Conservation (phyloP, 805 yeast species). For the Metahyphopichia silvanorum region DNA sequence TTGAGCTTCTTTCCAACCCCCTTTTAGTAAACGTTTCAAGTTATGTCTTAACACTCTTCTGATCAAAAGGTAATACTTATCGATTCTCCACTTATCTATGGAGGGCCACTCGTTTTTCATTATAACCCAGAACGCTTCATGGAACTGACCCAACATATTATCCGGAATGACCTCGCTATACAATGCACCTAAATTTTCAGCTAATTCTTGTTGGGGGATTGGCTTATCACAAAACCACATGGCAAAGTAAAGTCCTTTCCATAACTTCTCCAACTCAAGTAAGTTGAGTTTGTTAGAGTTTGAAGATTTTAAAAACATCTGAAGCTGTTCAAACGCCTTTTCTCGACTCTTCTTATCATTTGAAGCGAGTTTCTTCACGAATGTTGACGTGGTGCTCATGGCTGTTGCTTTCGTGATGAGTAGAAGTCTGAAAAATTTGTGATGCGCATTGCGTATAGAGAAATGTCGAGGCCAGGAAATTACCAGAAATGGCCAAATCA, state of each 20-base stretch:
- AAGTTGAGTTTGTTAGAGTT: slow-evolving; percentile 37
- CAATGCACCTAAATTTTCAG: slow-evolving; percentile 63
- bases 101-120: slow-evolving; percentile 78
- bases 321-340: slow-evolving; percentile 64
- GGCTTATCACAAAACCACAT: slow-evolving; percentile 98
- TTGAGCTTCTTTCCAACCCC: slow-evolving; percentile 52
- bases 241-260: slow-evolving; percentile 94
- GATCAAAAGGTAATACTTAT: slow-evolving; percentile 78
- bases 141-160: slow-evolving; percentile 47
- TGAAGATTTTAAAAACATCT: slow-evolving; percentile 48
- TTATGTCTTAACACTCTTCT: slow-evolving; percentile 71
- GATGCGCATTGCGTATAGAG: too few species aligned
- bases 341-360: slow-evolving; percentile 75
- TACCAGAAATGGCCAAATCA: too few species aligned
- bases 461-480: too few species aligned
- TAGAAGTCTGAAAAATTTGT: too few species aligned
- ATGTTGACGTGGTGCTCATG: slow-evolving; percentile 40
- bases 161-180: slow-evolving; percentile 43
- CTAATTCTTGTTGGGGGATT: slow-evolving; percentile 83
- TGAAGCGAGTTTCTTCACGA: slow-evolving; percentile 81
- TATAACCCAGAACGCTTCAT: slow-evolving; percentile 77
- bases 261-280: slow-evolving; percentile 72
- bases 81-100: slow-evolving; percentile 83
- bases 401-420: too few species aligned
- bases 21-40: slow-evolving; percentile 50